A percentile compares a stretch with the other conserved stretches of the same genome.
Conservation (phyloP, 495 filamentous ascomycete genomes). For the Podospora bellae-mahoneyi region DNA sequence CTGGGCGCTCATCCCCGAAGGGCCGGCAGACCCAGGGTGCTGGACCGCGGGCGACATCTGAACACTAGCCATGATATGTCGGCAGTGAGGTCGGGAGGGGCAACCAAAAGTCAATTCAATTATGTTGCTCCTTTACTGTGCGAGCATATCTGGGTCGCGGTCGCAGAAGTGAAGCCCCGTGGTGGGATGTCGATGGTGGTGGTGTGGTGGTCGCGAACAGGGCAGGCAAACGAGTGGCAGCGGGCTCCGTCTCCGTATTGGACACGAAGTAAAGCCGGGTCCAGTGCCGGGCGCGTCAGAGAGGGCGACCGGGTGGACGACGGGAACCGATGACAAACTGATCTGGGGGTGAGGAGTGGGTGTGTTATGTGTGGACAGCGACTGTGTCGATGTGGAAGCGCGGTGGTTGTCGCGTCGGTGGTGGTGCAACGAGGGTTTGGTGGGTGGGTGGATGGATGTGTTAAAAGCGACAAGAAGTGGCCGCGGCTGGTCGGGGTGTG, state of each 20-base stretch:
- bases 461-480: slow-evolving; percentile 24
- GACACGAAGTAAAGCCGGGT: slow-evolving; percentile 11
- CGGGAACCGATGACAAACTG: background rate
- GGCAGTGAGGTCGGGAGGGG: slow-evolving; percentile 22
- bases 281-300: slow-evolving; percentile 29
- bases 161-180: slow-evolving; percentile 16
- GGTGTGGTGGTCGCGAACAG: slow-evolving; percentile 11
- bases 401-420: slow-evolving; percentile 29
- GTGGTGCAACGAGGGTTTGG: slow-evolving; percentile 23
- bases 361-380: slow-evolving; percentile 12
- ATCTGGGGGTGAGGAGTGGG: slow-evolving; percentile 17
- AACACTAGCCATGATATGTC: slow-evolving; percentile 68
- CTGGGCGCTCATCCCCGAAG: slow-evolving; percentile 55
- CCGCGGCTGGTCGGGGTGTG: slow-evolving; percentile 28
- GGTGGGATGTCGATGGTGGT: slow-evolving; percentile 15
- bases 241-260: slow-evolving; percentile 1
- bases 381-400: slow-evolving; percentile 15
- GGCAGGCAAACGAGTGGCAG: slow-evolving; percentile 17
- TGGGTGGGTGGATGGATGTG: slow-evolving; percentile 24
- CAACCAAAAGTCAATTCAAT: slow-evolving; percentile 24
- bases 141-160: slow-evolving; percentile 39
- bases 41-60: slow-evolving; percentile 65
- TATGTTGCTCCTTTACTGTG: slow-evolving; percentile 19
- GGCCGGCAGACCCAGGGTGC: slow-evolving; percentile 53
- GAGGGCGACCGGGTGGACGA: slow-evolving; percentile 12